Evolutionary conservation across 1,139 yeast species (phyloP), one percentile per base, ranked within the genome.

Genomic region (Pichia sorboxylosa): DNA sequence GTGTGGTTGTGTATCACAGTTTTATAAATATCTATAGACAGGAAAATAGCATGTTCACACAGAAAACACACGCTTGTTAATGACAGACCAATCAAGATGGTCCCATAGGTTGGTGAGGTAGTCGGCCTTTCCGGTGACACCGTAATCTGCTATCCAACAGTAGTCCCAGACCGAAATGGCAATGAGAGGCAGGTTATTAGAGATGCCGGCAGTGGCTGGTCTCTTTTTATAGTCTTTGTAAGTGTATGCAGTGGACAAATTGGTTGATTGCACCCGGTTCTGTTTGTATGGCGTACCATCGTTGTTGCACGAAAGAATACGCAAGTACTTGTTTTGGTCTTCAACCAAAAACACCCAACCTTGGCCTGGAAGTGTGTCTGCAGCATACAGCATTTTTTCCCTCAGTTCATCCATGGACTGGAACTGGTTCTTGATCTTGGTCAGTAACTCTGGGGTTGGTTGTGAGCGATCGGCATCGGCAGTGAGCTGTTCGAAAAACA

Each of bases 331-430:
- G 46, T 72, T 69, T 24, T 70, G 68, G 32, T 68, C 68, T 57
- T 90, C 96, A 22, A 84, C 79, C 30, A 90, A 62, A 54, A 82
- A 90, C 4, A 85, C 69, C 93, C 94, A 90, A 10, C 98, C 98
- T 52, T 75, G 81, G 30, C 90, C 90, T 26, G 52, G 47, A 27
- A 67, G 44, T 3, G 66, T 53, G 42, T 72, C 73, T 1, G 84
- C 84, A 29, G 66, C 65, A 48, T 50, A 69, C 55, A 65, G 61
- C 42, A 69, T 65, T 40, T 63, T 69, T 41, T 57, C 64, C 46
- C 64, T 70, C 57, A 71, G 73, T 37, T 61, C 67, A 19, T 72
- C 80, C 24, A 75, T 44, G 31, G 59, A 54, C 19, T 66, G 67
- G 46, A 59, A 68, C 15, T 51, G 43, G 24, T 50, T 37, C 17